Conservation (phyloP, 2,329 filamentous ascomycete species). For the Penicillium sp. region DNA sequence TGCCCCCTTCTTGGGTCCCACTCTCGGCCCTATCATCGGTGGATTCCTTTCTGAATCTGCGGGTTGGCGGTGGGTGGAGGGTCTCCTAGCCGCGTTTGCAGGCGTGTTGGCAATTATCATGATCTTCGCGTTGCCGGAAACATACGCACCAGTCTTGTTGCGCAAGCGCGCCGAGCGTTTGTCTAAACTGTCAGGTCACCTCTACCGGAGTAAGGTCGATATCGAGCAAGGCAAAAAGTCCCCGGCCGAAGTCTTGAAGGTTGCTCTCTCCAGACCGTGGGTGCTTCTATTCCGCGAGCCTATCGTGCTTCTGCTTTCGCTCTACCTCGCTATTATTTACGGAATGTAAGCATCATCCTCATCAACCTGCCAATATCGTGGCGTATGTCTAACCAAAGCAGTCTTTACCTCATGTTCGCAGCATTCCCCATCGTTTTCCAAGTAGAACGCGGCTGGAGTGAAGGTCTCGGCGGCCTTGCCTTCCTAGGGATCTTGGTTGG, state of each 20-base stretch:
- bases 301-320: constrained; percentile 63
- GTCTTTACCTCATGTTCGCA: constrained; percentile 58
- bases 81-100: constrained; percentile 61
- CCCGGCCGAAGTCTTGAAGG: constrained; percentile 52
- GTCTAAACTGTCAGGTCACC: constrained; percentile 52
- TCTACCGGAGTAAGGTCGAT: constrained; percentile 14
- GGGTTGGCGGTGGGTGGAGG: constrained; percentile 67
- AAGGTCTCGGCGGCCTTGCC: constrained; percentile 62
- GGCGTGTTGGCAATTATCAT: constrained; percentile 58
- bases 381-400: background rate
- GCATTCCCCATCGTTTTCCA: constrained; percentile 69
- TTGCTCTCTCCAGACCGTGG: constrained; percentile 65
- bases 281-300: constrained; percentile 69
- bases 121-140: constrained; percentile 51
- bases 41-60: constrained; percentile 62
- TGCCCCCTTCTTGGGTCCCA: constrained; percentile 65
- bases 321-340: constrained; percentile 59
- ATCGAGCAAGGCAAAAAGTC: constrained; percentile 39
- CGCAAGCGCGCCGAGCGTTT: constrained; percentile 54
- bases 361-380: background rate
- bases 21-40: constrained; percentile 61
- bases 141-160: constrained; percentile 60
- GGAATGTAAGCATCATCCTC: constrained; percentile 28
- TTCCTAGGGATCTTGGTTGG: constrained; percentile 70
- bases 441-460: constrained; percentile 58